Evolutionary conservation across 2,329 filamentous ascomycete genomes (phyloP), one percentile per base, ranked within the genome.

Genomic region (Dactylellina haptotyla): DNA sequence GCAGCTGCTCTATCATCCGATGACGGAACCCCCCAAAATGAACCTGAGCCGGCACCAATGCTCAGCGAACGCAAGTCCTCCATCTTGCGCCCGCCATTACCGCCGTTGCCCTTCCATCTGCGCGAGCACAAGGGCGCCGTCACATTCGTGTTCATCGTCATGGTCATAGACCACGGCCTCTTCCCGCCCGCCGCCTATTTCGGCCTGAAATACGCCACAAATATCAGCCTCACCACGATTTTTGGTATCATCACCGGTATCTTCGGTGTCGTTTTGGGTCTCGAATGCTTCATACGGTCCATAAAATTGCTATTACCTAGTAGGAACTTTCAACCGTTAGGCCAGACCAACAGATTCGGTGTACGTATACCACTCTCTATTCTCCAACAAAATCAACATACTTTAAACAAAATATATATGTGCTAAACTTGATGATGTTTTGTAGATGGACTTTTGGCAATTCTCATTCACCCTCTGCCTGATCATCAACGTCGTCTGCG

Each of bases 361-460:
- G 69, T 73, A 62, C 41, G 54, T 62, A 43, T 8, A 28, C 28
- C 2, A 20, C 10, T 30, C 5, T 23, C 9, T 12, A 14, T 20
- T 34, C 25, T 53, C 9, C n/a, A 20, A 8, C 20, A 23, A 23
- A 16, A 14, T 18, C 2, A 26, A 5, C 23, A 37, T 56, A 25
- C 2, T 28, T 25, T 4, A 34, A 12, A 18, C 18, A 23, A 4
- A n/a, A 43, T 34, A 1, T 2, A 25, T n/a, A 10, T 50, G 8
- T 26, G 14, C 51, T 63, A 57, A 61, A 37, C 20, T n/a, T n/a
- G n/a, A 16, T 51, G 4, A 23, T 1, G 14, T 8, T 32, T 10
- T 30, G 16, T 53, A 75, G 70, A 69, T 75, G 63, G 70, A 75
- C 26, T 75, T 67, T 32, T 75, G 62, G 63, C 70, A 75, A 28